Conservation (phyloP, 163 green algal species). For the Picocystis sp. region DNA sequence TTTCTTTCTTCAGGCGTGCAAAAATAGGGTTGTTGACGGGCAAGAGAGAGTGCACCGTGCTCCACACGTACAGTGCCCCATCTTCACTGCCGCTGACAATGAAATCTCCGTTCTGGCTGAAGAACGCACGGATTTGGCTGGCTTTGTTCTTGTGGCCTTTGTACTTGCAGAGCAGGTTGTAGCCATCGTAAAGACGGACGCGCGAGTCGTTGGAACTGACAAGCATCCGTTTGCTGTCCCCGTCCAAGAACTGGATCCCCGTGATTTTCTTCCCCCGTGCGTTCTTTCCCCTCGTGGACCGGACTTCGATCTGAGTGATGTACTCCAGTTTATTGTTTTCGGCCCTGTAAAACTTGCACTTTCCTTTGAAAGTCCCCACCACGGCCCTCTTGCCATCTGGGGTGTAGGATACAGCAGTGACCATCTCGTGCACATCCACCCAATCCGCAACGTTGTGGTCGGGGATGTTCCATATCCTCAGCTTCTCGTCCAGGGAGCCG, state of each 20-base stretch:
- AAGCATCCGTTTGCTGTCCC: constrained; percentile 40
- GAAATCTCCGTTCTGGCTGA: constrained; percentile 40
- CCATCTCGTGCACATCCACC: constrained; percentile 59
- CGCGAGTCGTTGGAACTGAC: constrained; percentile 79
- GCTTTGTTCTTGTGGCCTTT: constrained; percentile 72
- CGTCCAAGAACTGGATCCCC: constrained; percentile 41
- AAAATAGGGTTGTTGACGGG: constrained; percentile 18
- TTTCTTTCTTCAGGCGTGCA: constrained; percentile 30
- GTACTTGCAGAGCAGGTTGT: constrained; percentile 63
- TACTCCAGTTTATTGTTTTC: constrained; percentile 46
- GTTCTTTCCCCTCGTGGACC: constrained; percentile 15
- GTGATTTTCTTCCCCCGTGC: constrained; percentile 67
- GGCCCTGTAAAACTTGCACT: constrained; percentile 41
- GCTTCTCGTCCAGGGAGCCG: constrained; percentile 63
- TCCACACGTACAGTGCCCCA: constrained; percentile 72
- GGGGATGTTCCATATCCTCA: constrained; percentile 71
- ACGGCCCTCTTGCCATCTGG: constrained; percentile 41
- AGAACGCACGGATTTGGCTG: constrained; percentile 50
- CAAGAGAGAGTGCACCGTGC: constrained; percentile 17
- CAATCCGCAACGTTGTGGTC: constrained; percentile 49
- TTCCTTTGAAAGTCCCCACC: constrained; percentile 68
- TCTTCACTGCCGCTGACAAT: constrained; percentile 80
- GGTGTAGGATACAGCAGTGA: constrained; percentile 59
- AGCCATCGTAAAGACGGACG: constrained; percentile 57
- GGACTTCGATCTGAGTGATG: constrained; percentile 53